These are phyloP conservation scores for Peziza echinospora DNA, from an alignment of 495 filamentous ascomycete species.

Conservation along the genomic window DNA sequence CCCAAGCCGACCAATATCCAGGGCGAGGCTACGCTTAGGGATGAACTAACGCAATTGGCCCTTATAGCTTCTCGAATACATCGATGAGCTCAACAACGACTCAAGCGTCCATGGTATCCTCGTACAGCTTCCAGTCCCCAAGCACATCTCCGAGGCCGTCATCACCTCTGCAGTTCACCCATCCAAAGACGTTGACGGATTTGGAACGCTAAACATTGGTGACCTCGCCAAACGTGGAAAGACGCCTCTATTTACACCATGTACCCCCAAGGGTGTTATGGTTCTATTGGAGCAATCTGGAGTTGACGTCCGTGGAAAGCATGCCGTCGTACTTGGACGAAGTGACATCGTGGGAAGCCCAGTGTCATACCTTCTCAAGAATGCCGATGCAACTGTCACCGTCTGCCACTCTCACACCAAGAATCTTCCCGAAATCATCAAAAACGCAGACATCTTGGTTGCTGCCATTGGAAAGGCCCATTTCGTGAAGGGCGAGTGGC, in stretches of 20 bases:
- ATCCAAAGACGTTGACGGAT: constrained; percentile 96
- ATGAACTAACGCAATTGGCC: not conserved
- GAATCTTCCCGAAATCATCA: constrained; percentile 47
- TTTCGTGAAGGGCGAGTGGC: constrained; percentile 83
- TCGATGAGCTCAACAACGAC: constrained; percentile 70
- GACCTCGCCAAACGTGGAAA: constrained; percentile 89
- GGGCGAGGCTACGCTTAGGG: too few relatives aligned
- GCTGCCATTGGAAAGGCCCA: constrained; percentile 74
- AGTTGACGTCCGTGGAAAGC: constrained; percentile 66
- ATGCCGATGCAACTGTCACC: constrained; percentile 90
- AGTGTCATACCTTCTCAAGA: constrained; percentile 82
- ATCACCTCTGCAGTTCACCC: constrained; percentile 77
- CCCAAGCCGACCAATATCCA: not conserved
- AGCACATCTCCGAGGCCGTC: constrained; percentile 67
- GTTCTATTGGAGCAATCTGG: constrained; percentile 65
- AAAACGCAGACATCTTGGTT: constrained; percentile 71
- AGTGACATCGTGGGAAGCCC: constrained; percentile 96
- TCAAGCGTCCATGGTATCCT: constrained; percentile 73
- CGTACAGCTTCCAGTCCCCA: constrained; percentile 77
- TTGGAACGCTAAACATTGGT: constrained; percentile 80
- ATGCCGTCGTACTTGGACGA: constrained; percentile 81
- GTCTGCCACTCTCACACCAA: constrained; percentile 80
- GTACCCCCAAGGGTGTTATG: constrained; percentile 95
- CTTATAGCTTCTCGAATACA: constrained; percentile 43
- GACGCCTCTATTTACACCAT: constrained; percentile 67